Conservation (phyloP, 2,329 filamentous ascomycete genomes). For the Alternaria panax region DNA sequence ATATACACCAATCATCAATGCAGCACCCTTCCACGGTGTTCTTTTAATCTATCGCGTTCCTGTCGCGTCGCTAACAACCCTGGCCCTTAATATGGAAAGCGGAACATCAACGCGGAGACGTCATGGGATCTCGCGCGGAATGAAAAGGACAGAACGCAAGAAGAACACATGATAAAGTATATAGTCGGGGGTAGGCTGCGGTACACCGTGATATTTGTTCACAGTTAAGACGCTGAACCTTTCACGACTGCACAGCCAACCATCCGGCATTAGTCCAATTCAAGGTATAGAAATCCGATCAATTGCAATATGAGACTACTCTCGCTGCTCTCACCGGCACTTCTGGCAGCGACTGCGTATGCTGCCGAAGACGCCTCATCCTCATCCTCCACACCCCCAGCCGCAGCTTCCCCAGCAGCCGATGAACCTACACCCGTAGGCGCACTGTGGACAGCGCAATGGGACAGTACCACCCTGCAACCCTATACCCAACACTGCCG, state of each 20-base stretch:
- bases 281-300: background rate
- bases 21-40: conserved; percentile 19
- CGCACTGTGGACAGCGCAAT: conserved; percentile 42
- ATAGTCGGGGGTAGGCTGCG: background rate
- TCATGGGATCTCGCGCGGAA: conserved; percentile 1
- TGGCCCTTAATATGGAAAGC: conserved; percentile 28
- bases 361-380: conserved; percentile 20
- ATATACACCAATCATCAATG: background rate
- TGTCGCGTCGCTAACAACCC: conserved; percentile 16
- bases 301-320: conserved; percentile 33
- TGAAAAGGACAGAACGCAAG: conserved; percentile 28
- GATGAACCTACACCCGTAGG: conserved; percentile 41
- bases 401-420: conserved; percentile 14
- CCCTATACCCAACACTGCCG: conserved; percentile 35
- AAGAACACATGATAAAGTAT: background rate
- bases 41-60: conserved; percentile 30
- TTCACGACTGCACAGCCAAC: background rate
- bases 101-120: conserved; percentile 17
- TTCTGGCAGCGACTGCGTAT: conserved; percentile 31
- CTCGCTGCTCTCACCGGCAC: conserved; percentile 28
- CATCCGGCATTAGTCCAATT: background rate
- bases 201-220: background rate
- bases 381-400: conserved; percentile 19
- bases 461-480: conserved; percentile 30
- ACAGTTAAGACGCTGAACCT: background rate